Evolutionary conservation across 2,329 filamentous ascomycete species (phyloP), one percentile per base, ranked within the genome.

Genomic region (Dothidotthia symphoricarpi): DNA sequence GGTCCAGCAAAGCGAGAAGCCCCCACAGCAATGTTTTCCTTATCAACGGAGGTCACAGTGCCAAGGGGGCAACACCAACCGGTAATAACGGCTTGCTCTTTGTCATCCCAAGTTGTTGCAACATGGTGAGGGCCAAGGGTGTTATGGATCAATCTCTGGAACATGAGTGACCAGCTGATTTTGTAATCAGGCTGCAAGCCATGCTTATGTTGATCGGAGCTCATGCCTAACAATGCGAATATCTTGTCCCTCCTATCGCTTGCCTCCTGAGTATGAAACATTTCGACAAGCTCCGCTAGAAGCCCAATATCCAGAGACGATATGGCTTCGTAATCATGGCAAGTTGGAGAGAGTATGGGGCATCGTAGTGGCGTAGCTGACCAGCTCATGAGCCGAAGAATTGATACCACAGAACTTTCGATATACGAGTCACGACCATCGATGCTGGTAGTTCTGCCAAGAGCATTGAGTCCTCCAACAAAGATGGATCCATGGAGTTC

Each of bases 151-250:
- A 31, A 12, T 2, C 30, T 3, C 16, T 8, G 10, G 5, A 36
- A 36, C 14, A 27, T n/a, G 4, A 8, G 14, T 12, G 19, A 25
- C 28, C 27, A 36, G 11, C 19, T 19, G 17, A 16, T 29, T 12
- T 16, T 16, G 28, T 46, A 48, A 35, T 51, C 37, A 36, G 42
- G 45, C 13, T 16, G 22, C 15, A 40, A 16, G 5, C 27, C 16
- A 27, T 26, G 26, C 14, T 26, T 26, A 2, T 19, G 13, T 28
- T 36, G 31, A 34, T 45, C 45, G 9, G 35, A 37, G 17, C 41
- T 41, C 31, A 49, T 38, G 10, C 42, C 37, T 1, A 46, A 28
- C 5, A 48, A 30, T 9, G 42, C 36, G 37, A 39, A 51, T 11
- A 49, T 28, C 26, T 44, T 46, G 16, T 48, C 47, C 22, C 31